A percentile compares a stretch with the other conserved stretches of the same genome.
Evolutionary conservation across 371 early-diverging fungal genomes (phyloP).

Genomic region (Dichotomocladium elegans): DNA sequence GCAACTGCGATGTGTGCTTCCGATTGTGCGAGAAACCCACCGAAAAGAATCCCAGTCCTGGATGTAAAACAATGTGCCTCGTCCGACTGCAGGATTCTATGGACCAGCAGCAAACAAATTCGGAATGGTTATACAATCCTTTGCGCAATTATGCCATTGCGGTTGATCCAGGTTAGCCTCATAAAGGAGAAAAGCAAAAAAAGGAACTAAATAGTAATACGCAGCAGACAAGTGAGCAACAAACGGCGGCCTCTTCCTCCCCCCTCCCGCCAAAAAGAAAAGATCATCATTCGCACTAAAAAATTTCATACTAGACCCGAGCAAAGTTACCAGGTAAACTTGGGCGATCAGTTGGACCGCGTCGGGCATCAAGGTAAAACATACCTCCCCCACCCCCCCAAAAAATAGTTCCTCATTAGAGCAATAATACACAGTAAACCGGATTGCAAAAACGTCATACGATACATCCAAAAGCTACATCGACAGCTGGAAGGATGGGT

Average conservation of each 20-base stretch:
- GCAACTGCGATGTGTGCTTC: background rate
- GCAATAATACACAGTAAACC: background rate
- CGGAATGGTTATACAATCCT: slow-evolving; percentile 2
- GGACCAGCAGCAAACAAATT: background rate
- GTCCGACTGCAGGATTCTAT: slow-evolving; percentile 1
- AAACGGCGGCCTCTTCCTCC: too few species aligned
- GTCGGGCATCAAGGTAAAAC: background rate
- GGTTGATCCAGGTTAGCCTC: too few species aligned
- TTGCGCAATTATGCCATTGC: slow-evolving; percentile 3
- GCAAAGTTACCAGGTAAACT: background rate
- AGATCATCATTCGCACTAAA: too few species aligned
- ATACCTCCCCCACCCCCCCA: too few species aligned
- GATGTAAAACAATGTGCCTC: slow-evolving; percentile 1
- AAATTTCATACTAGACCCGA: slow-evolving; percentile 1
- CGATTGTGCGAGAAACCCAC: background rate
- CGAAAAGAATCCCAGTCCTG: background rate
- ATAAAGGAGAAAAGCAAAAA: too few species aligned
- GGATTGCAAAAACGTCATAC: slow-evolving; percentile 5
- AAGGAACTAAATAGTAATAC: too few species aligned
- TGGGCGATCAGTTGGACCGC: slow-evolving; percentile 2
- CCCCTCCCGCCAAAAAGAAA: too few species aligned
- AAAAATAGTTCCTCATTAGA: too few species aligned
- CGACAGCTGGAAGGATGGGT: slow-evolving; percentile 19
- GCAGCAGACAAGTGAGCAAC: too few species aligned
- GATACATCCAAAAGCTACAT: slow-evolving; percentile 5